Evolutionary conservation across 1,284 basidiomycete species (phyloP), one percentile per base, ranked within the genome.

Genomic region (Papiliotrema laurentii): DNA sequence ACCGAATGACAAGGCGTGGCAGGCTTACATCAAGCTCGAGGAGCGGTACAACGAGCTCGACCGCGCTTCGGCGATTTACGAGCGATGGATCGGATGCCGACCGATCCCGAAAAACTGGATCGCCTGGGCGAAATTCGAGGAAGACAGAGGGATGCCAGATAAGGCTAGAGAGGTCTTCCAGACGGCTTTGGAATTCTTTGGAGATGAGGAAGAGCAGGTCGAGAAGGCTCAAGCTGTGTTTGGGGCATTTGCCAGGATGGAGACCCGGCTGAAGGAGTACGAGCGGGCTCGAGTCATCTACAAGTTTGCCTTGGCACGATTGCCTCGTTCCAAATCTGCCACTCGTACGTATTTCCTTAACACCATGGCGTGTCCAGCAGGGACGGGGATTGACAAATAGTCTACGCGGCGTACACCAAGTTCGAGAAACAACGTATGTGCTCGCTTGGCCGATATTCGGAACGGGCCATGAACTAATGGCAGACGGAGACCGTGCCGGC

Each of bases 1-100:
- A 71, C 96, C 96, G 0, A 91, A 97, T 65, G 96, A 98, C 81
- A 97, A 97, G 50, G 92, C 94, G 5, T 98, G 94, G 96, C 87
- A 91, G 67, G 89, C 90, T 11, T 98, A 96, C 74, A 90, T 98
- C 79, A 94, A 97, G 77, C 78, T 98, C 70, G 96, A 99, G 76
- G 83, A 88, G 66, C 81, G 94, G 41, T 98, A 98, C 71, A 79
- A 85, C 56, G 96, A 99, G 74, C 74, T 84, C 33, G 94, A 97
- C 61, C 80, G 92, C 11, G 94, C 18, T 2, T 94, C 90, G 58
- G 79, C 83, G 21, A 86, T 98, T 40, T 97, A 96, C 74, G 94
- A 97, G 71, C 80, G 96, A 14, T 93, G 92, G 85, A 85, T 98
- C 55, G 89, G 85, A 4, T 85, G 92, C 46, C 80, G 94, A 51